These are phyloP conservation scores for Fonsecaea pedrosoi DNA, from an alignment of 2,329 filamentous ascomycete species.

Conservation along the genomic window DNA sequence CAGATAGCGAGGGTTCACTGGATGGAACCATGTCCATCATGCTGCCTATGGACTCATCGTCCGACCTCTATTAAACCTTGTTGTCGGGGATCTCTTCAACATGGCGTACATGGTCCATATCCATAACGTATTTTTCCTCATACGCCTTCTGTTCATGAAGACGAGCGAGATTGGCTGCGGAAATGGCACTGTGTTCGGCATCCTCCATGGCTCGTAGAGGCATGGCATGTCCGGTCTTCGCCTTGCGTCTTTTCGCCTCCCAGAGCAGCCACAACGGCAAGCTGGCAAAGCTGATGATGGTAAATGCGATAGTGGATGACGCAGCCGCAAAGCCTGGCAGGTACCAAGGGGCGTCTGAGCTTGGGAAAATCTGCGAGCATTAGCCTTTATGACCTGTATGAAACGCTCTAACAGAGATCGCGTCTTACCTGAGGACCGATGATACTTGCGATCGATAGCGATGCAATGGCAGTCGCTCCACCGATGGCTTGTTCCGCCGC, in stretches of 20 bases:
- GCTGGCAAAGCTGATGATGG: slow-evolving; percentile 31
- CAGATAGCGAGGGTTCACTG: neutral
- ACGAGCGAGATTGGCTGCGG: slow-evolving; percentile 16
- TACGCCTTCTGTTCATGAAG: slow-evolving; percentile 24
- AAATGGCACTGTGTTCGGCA: slow-evolving; percentile 23
- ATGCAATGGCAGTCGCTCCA: slow-evolving; percentile 38
- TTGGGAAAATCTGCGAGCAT: slow-evolving; percentile 29
- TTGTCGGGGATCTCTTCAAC: slow-evolving; percentile 21
- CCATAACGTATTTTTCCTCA: slow-evolving; percentile 16
- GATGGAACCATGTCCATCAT: neutral
- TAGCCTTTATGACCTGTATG: slow-evolving; percentile 2
- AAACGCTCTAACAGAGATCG: neutral
- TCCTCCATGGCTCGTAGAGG: slow-evolving; percentile 36
- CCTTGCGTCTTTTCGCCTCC: slow-evolving; percentile 33
- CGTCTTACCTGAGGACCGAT: slow-evolving; percentile 35
- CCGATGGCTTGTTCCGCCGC: slow-evolving; percentile 40
- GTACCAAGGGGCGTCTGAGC: slow-evolving; percentile 30
- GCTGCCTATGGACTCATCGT: neutral
- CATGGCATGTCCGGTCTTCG: slow-evolving; percentile 37
- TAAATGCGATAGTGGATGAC: slow-evolving; percentile 29
- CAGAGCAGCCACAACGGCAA: slow-evolving; percentile 34
- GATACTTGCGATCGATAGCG: slow-evolving; percentile 38
- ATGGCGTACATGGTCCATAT: slow-evolving; percentile 15
- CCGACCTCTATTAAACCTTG: neutral
- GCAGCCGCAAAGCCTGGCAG: slow-evolving; percentile 36